Base-by-base conservation (phyloP, 139 green algal genomes). In the Volvox reticuliferus region DNA sequence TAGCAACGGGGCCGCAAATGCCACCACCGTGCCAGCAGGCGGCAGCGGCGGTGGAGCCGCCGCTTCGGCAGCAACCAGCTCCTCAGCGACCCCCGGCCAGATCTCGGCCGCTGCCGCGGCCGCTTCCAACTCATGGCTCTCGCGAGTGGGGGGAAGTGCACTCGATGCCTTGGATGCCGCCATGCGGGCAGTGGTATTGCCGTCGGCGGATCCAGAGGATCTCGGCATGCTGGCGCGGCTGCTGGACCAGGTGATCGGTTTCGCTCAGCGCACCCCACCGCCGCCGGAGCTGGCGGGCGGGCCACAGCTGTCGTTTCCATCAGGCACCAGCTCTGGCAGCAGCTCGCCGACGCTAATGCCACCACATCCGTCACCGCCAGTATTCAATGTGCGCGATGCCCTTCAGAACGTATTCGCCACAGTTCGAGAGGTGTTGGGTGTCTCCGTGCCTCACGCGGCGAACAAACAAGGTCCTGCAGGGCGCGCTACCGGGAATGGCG, bases 101-200 rank as follows among this genome's bases (percentile, higher is more conserved):
- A 14, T 26, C 0, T 12, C 21, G 13, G 65, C 12, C 19, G 24
- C 35, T 14, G 65, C 35, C 3, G 24, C 22, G 12, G 36, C 33
- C 1, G 63, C 63, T 12, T 35, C 33, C 1, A 75, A 0, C 1
- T 35, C 44, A 55, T 55, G 44, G 44, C 44, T 55, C 5, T 5
- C 24, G 28, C 71, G 87, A 0, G 13, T 84, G 12, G 77, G 87
- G n/a, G 78, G 87, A 77, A 94, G 77, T 73, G 91, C 88, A 9
- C 28, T 94, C 32, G 88, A 92, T 21, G 91, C 88, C 13, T 73
- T 94, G 37, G 88, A 94, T 0, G 73, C 76, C 33, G 91, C 91
- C 19, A 55, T 94, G 83, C 84, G 88, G 33, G 83, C 71, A 13
- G 88, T 92, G 67, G 76, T 91, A 33, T 32, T 94, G 78, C 65